Evolutionary conservation across 352 stramenopile genomes (phyloP), one percentile per base, ranked within the genome.

Genomic region (Phytophthora sansomeana): DNA sequence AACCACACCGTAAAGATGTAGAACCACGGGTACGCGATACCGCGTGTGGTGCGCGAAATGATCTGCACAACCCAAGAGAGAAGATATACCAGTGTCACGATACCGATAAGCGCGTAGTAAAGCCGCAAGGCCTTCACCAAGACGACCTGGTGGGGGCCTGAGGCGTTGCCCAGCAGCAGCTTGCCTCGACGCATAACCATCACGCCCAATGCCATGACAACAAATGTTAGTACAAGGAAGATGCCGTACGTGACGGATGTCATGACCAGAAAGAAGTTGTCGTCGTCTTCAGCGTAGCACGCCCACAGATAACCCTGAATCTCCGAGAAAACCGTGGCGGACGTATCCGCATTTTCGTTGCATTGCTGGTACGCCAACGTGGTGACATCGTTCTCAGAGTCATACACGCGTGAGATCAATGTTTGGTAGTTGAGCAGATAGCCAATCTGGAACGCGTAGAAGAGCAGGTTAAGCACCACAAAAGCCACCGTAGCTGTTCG

Each of bases 1-100:
- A 96, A 69, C 88, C 88, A 96, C 3, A 96, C 87, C 2, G 85
- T 93, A 58, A 93, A 95, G 67, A 96, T 87, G 76, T 96, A 96
- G 64, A 83, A 96, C 87, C 85, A 93, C n/a, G 87, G 87, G 67
- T 95, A 95, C 28, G 85, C 80, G 14, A 96, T 88, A 3, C 79
- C 81, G 4, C 62, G 64, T 9, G 79, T 74, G 13, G 68, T 78
- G 1, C 85, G 80, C 17, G 83, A 92, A 62, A 89, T 77, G 58
- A 96, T 83, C 62, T 96, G 87, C 9, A 95, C 76, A 17, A 93
- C 69, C 82, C 85, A 96, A 9, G 89, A 93, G 2, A 96, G 63
- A 24, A 96, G 64, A 46, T 95, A 96, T 47, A 95, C 87, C 21
- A 88, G 48, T 11, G 89, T 96, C 29, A 96, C 89, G 39, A 96